Base-by-base conservation (phyloP, 495 filamentous ascomycete species). In the Penicillium alfredii region DNA sequence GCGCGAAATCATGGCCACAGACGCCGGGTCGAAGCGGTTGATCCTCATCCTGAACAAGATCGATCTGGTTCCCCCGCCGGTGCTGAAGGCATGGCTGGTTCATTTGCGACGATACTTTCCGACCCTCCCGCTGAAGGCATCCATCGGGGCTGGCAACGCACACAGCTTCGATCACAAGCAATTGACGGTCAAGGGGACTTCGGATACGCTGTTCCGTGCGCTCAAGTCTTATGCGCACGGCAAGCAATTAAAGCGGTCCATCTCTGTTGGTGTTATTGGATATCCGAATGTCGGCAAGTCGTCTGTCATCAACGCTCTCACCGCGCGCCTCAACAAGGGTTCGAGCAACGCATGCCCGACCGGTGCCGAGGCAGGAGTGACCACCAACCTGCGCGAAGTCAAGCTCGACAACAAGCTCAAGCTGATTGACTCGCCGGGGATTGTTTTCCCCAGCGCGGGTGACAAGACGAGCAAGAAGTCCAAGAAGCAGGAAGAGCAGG, bases 211-310 rank as follows among this genome's bases (percentile, higher is more conserved):
- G n/a, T 82, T 97, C 71, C 84, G 80, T 34, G 82, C 89, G 1
- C 77, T 97, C 30, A 97, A 97, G 69, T 78, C 83, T 17, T 95
- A 85, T 58, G 86, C 89, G n/a, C 76, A 84, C 40, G 72, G 74
- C 40, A 83, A 82, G 61, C 79, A 88, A 47, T 69, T 95, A 45
- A 93, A 93, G 69, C 82, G 90, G 30, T 80, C 89, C 34, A 80
- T 92, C 55, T 86, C 82, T 28, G 89, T 97, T 37, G 90, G 90
- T 46, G 82, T 97, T 30, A 89, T 97, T 52, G 90, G 90, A 26
- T 95, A 95, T 65, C 90, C 90, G 42, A 97, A 97, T 62, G 90
- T 95, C 43, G 90, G 90, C 58, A 97, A 97, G 64, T 94, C 87
- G 10, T 94, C 88, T 30, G 86, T 97, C 44, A 94, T 97, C 74